A percentile compares a stretch with the other conserved stretches of the same genome.
These are phyloP conservation scores for Irpex sp. DNA, from an alignment of 1,284 basidiomycete genomes.

Conservation along the genomic window DNA sequence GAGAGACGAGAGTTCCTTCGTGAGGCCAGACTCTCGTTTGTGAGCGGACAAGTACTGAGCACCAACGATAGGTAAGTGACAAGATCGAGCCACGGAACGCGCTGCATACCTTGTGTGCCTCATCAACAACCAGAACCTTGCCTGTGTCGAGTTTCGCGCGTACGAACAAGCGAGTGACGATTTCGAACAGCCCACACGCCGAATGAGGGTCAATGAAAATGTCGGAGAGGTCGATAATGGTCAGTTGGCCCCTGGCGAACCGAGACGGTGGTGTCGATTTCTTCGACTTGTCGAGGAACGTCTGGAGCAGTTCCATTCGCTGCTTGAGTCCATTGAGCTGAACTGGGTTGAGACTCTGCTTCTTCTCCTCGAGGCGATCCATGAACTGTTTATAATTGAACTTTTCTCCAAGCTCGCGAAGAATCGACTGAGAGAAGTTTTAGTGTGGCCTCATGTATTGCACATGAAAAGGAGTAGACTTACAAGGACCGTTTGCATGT, in stretches of 20 bases:
- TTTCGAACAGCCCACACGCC: conserved; percentile 70
- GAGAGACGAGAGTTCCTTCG: conserved; percentile 52
- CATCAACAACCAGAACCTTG: conserved; percentile 70
- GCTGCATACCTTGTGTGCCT: conserved; percentile 63
- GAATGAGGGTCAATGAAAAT: conserved; percentile 66
- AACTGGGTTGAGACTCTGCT: conserved; percentile 47
- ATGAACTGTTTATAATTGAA: conserved; percentile 47
- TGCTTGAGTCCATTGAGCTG: conserved; percentile 56
- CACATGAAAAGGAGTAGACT: conserved; percentile 17
- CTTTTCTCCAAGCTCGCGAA: conserved; percentile 45
- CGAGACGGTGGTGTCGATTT: conserved; percentile 26
- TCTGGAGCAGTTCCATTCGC: conserved; percentile 49
- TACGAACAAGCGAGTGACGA: conserved; percentile 63
- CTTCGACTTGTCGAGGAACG: conserved; percentile 39
- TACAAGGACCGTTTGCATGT: conserved; percentile 62
- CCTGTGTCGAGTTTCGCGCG: conserved; percentile 57
- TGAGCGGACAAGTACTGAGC: conserved; percentile 55
- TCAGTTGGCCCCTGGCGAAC: conserved; percentile 50
- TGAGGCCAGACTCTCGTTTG: conserved; percentile 44
- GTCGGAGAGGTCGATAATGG: conserved; percentile 66
- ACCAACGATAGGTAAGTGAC: not conserved
- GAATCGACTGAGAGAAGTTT: conserved; percentile 31
- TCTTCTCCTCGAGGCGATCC: conserved; percentile 39
- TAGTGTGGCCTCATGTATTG: conserved; percentile 23
- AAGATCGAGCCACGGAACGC: not conserved